phyloP scores from a whole-genome alignment of 495 filamentous ascomycete species.

The Trichoderma gamsii region DNA sequence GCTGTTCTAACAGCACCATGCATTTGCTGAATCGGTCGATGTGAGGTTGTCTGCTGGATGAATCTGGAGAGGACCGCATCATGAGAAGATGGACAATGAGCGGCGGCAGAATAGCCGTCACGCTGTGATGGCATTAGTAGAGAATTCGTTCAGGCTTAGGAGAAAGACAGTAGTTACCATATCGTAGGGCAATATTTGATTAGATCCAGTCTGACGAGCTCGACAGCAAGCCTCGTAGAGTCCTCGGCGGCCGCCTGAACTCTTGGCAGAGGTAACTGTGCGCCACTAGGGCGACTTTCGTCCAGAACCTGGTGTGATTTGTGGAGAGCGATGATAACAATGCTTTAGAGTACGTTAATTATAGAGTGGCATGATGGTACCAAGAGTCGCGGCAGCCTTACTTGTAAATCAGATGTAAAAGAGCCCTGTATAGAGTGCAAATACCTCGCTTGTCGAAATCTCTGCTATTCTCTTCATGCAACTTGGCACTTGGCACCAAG shows the following conservation, averaged over 20 bases:
- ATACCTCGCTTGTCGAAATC: conserved; percentile 10
- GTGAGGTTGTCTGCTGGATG: not conserved
- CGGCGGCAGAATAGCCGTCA: conserved; percentile 11
- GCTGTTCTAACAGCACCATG: conserved; percentile 8
- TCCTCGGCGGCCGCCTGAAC: conserved; percentile 14
- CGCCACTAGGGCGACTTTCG: conserved; percentile 10
- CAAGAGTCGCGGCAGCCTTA: not conserved
- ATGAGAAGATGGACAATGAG: conserved; percentile 16
- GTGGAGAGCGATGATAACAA: conserved; percentile 2
- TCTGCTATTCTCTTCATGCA: not conserved
- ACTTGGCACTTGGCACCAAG: not conserved
- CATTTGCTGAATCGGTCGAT: conserved; percentile 11
- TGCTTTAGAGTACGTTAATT: not conserved
- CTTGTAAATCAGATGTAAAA: conserved; percentile 17
- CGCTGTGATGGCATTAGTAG: not conserved
- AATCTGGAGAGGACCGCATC: conserved; percentile 1
- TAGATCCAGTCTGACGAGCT: conserved; percentile 11
- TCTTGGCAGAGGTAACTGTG: not conserved
- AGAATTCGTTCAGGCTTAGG: not conserved
- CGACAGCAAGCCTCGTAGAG: not conserved
- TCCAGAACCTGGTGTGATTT: conserved; percentile 5
- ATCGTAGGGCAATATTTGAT: conserved; percentile 13
- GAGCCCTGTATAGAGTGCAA: not conserved
- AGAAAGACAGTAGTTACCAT: not conserved
- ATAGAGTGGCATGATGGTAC: no score